Evolutionary conservation across 179 eudicot species (phyloP).

Genomic region (Silene coronaria): DNA sequence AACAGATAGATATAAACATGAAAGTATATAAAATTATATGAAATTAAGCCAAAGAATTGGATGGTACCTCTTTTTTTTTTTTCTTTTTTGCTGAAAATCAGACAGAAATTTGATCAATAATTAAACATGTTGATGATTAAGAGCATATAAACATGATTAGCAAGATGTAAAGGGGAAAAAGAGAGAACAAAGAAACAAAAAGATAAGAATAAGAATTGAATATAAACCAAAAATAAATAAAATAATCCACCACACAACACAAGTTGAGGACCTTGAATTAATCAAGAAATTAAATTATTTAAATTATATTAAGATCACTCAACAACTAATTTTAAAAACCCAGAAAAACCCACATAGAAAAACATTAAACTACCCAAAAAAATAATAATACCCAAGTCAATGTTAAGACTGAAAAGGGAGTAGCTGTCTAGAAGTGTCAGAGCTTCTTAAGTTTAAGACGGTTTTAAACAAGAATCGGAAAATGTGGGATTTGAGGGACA

Average conservation of each 20-base stretch:
- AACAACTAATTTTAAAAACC: slow-evolving; percentile 16
- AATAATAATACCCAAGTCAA: slow-evolving; percentile 15
- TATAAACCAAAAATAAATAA: background rate
- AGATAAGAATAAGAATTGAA: slow-evolving; percentile 11
- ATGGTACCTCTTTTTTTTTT: slow-evolving; percentile 26
- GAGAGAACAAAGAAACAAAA: slow-evolving; percentile 1
- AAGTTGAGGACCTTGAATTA: slow-evolving; percentile 24
- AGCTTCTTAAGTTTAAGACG: too few relatives aligned
- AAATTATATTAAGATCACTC: background rate
- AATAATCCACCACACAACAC: slow-evolving; percentile 9
- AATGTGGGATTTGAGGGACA: background rate
- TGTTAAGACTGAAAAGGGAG: background rate
- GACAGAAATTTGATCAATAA: slow-evolving; percentile 21
- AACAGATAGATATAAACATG: slow-evolving; percentile 12
- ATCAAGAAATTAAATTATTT: slow-evolving; percentile 8
- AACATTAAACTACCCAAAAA: slow-evolving; percentile 18
- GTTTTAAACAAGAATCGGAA: too few relatives aligned
- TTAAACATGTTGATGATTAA: slow-evolving; percentile 13
- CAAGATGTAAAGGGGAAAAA: background rate
- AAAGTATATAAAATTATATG: slow-evolving; percentile 3
- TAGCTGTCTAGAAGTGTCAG: too few relatives aligned
- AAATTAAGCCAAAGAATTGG: slow-evolving; percentile 17
- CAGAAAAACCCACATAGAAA: slow-evolving; percentile 1
- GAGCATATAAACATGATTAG: background rate
- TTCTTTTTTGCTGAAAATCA: slow-evolving; percentile 12